Conservation (phyloP, 2,329 filamentous ascomycete species). For the Diplodia mutila region DNA sequence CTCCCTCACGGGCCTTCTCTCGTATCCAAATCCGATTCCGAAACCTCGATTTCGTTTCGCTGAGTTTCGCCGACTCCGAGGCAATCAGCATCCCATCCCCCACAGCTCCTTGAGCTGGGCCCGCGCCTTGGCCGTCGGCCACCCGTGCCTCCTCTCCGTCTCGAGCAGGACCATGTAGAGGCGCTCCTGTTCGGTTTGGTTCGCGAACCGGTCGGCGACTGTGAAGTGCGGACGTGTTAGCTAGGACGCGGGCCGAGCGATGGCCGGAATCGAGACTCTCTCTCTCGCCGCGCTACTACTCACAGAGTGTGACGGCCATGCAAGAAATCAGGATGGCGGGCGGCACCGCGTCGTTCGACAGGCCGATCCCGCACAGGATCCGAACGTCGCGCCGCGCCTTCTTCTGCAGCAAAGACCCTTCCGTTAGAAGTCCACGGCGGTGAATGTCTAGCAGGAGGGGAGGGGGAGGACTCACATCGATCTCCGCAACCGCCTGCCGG, state of each 20-base stretch:
- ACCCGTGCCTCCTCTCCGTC: conserved; percentile 8
- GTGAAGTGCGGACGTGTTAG: background rate
- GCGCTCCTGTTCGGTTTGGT: background rate
- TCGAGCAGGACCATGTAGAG: background rate
- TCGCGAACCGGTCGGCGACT: conserved; percentile 22
- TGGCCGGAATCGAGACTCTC: background rate
- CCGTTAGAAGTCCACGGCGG: too few species aligned
- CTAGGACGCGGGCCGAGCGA: too few species aligned
- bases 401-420: too few species aligned
- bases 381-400: conserved; percentile 31
- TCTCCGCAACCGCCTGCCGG: conserved; percentile 36
- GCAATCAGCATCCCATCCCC: conserved; percentile 15
- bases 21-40: too few species aligned
- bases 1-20: background rate
- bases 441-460: too few species aligned
- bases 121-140: conserved; percentile 7
- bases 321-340: conserved; percentile 43
- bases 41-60: background rate
- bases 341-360: conserved; percentile 39
- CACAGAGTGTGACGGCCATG: conserved; percentile 41
- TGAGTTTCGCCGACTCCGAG: background rate
- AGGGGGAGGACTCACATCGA: conserved; percentile 40
- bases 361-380: conserved; percentile 39
- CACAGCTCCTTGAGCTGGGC: conserved; percentile 17
- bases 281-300: conserved; percentile 13